Percentiles rank a stretch among this genome's conserved stretches.
Evolutionary conservation across 2,329 filamentous ascomycete genomes (phyloP).

Genomic region (Hypoxylon sp.): DNA sequence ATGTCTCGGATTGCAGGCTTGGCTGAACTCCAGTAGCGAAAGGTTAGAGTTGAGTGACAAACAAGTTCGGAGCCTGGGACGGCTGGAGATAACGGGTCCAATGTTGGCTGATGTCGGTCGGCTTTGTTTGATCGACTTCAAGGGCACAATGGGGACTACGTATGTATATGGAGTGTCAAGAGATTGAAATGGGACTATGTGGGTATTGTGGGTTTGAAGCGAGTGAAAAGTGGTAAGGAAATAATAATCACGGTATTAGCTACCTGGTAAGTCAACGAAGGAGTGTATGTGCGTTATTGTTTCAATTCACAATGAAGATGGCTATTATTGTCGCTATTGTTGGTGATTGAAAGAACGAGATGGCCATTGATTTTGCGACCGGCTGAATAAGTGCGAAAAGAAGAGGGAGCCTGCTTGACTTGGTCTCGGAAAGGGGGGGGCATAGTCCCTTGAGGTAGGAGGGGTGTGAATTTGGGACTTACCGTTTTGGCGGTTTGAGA

Average conservation of each 20-base stretch:
- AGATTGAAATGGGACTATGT: slow-evolving; percentile 38
- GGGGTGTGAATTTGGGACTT: slow-evolving; percentile 10
- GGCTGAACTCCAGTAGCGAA: slow-evolving; percentile 24
- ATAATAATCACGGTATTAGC: not conserved
- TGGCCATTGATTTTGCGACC: slow-evolving; percentile 31
- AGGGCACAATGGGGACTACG: slow-evolving; percentile 32
- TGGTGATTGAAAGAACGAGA: slow-evolving; percentile 13
- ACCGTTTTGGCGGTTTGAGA: slow-evolving; percentile 40
- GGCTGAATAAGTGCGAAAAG: slow-evolving; percentile 28
- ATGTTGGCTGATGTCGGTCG: slow-evolving; percentile 34
- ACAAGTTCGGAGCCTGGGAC: slow-evolving; percentile 19
- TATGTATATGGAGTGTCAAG: slow-evolving; percentile 41
- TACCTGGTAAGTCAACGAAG: slow-evolving; percentile 18
- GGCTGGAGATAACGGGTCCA: slow-evolving; percentile 27
- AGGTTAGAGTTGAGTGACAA: slow-evolving; percentile 25
- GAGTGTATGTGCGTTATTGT: slow-evolving; percentile 26
- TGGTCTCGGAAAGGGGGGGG: not conserved
- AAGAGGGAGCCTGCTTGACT: slow-evolving; percentile 4
- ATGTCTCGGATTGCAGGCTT: slow-evolving; percentile 31
- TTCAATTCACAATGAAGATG: slow-evolving; percentile 17
- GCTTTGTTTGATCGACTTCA: slow-evolving; percentile 46
- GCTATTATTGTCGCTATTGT: slow-evolving; percentile 5
- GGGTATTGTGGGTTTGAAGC: slow-evolving; percentile 33
- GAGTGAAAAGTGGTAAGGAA: slow-evolving; percentile 18
- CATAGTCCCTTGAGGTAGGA: not conserved